Conservation (phyloP, 208 protist genomes). For the Leishmania martiniquensis region DNA sequence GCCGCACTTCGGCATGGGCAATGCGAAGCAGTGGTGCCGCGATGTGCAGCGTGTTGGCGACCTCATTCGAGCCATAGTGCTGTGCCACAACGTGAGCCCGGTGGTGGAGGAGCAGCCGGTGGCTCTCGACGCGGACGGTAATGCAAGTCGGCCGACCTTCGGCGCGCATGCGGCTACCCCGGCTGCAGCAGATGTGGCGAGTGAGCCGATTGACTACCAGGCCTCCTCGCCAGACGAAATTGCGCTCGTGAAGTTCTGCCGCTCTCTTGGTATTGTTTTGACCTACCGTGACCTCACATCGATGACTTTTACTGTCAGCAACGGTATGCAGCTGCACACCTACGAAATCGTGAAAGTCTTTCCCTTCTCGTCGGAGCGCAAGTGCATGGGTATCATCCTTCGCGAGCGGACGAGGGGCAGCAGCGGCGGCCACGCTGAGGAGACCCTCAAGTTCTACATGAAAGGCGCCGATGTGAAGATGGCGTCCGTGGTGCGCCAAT, state of each 20-base stretch:
- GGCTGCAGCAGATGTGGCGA: conserved; percentile 60
- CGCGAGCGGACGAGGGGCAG: conserved; percentile 35
- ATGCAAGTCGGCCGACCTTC: background rate
- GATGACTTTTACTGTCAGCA: conserved; percentile 61
- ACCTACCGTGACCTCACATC: conserved; percentile 45
- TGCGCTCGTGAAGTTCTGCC: conserved; percentile 96
- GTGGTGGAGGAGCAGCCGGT: conserved; percentile 66
- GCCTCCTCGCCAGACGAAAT: conserved; percentile 96
- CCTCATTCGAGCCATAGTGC: conserved; percentile 84
- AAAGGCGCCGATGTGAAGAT: conserved; percentile 98
- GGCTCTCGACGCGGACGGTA: background rate
- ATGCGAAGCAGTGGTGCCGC: conserved; percentile 32
- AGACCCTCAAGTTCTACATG: conserved; percentile 87
- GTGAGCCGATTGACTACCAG: conserved; percentile 69
- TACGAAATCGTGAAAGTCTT: conserved; percentile 97
- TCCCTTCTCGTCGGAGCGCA: conserved; percentile 98
- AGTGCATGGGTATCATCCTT: conserved; percentile 99
- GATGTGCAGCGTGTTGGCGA: conserved; percentile 71
- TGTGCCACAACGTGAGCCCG: conserved; percentile 98
- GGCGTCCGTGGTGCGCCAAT: conserved; percentile 80
- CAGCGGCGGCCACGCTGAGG: conserved; percentile 1
- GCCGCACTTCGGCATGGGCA: conserved; percentile 5
- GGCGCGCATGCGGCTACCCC: background rate
- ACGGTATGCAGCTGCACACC: conserved; percentile 24
- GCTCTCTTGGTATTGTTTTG: conserved; percentile 71